phyloP scores from a whole-genome alignment of 169 alveolate species.

The Eimeria sp. region DNA sequence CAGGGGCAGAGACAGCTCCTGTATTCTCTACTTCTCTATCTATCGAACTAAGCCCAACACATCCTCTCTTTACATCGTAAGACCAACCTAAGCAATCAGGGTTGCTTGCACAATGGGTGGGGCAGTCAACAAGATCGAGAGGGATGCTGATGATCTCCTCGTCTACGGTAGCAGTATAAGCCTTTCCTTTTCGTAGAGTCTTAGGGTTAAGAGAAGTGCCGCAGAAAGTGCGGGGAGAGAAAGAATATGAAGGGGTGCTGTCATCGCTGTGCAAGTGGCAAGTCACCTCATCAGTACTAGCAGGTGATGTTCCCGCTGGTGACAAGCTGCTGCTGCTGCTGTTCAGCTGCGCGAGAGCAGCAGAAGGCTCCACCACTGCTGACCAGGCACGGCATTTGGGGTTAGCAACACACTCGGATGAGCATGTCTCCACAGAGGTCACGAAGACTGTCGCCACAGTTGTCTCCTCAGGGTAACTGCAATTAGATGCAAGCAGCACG shows the following conservation, averaged over 20 bases:
- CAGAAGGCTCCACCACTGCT: background rate
- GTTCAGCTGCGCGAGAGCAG: background rate
- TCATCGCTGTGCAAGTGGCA: background rate
- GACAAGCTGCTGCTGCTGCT: no score
- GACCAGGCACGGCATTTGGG: background rate
- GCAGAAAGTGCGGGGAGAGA: background rate
- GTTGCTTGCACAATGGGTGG: background rate
- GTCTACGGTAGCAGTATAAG: background rate
- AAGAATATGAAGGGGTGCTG: background rate
- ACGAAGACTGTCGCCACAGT: background rate
- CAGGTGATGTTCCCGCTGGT: background rate
- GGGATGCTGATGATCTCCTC: background rate
- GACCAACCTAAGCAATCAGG: background rate
- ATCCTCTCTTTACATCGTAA: background rate
- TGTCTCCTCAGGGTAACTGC: background rate
- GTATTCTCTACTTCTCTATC: background rate
- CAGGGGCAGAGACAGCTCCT: background rate
- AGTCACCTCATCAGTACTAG: background rate
- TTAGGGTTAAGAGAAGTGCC: conserved; percentile 9
- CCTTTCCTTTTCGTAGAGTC: background rate
- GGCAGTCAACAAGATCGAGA: background rate
- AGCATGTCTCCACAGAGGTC: background rate
- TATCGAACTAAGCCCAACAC: background rate
- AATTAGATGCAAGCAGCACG: background rate
- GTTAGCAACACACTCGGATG: background rate